Evolutionary conservation across 352 stramenopile genomes (phyloP).

Genomic region (Pythium folliculosum): DNA sequence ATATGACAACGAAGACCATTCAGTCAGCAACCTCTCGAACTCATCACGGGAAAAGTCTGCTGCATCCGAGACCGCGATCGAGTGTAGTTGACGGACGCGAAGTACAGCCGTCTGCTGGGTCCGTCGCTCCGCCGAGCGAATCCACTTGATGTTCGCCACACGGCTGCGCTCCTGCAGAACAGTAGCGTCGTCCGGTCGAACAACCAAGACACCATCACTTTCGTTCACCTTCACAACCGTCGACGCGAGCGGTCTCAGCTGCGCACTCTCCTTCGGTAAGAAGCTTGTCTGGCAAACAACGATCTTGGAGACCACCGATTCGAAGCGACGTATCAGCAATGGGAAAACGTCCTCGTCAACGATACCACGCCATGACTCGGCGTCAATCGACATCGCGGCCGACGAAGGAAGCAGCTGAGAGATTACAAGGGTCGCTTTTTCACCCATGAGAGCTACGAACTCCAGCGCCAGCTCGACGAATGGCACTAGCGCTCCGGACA

Average conservation of each 20-base stretch:
- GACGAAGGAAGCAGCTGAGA: slow-evolving; percentile 33
- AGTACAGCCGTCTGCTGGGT: slow-evolving; percentile 18
- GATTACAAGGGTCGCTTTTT: slow-evolving; percentile 47
- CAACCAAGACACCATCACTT: slow-evolving; percentile 38
- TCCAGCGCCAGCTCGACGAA: slow-evolving; percentile 55
- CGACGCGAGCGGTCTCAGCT: slow-evolving; percentile 32
- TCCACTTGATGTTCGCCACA: slow-evolving; percentile 19
- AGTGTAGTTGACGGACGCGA: slow-evolving; percentile 9
- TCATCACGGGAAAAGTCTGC: slow-evolving; percentile 7
- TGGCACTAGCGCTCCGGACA: slow-evolving; percentile 37
- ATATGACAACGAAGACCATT: slow-evolving; percentile 72
- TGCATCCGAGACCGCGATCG: slow-evolving; percentile 1
- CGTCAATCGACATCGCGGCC: slow-evolving; percentile 19
- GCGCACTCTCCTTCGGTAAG: slow-evolving; percentile 36
- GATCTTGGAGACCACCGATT: slow-evolving; percentile 38
- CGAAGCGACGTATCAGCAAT: slow-evolving; percentile 28
- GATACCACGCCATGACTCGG: slow-evolving; percentile 43
- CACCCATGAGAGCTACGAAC: slow-evolving; percentile 64
- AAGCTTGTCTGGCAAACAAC: slow-evolving; percentile 45
- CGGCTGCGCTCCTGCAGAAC: slow-evolving; percentile 19
- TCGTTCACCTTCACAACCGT: slow-evolving; percentile 7
- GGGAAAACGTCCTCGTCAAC: slow-evolving; percentile 1
- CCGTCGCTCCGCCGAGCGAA: slow-evolving; percentile 6
- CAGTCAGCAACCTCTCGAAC: slow-evolving; percentile 41
- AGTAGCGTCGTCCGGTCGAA: slow-evolving; percentile 36